Percentiles rank a stretch among this genome's conserved stretches.
These are phyloP conservation scores for Phialophora tarda DNA, from an alignment of 2,329 filamentous ascomycete genomes.

Conservation along the genomic window DNA sequence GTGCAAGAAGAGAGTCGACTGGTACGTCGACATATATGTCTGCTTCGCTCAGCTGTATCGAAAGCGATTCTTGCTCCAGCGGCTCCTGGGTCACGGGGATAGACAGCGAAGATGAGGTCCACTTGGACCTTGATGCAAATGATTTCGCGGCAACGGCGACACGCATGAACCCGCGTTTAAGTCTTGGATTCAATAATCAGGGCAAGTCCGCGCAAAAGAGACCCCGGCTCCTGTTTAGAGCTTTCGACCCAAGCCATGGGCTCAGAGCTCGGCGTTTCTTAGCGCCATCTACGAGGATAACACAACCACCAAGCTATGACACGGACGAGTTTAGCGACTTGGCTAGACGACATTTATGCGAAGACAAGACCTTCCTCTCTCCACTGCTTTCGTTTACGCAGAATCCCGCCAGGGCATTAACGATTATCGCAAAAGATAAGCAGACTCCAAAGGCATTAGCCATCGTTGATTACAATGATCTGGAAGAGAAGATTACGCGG, in stretches of 20 bases:
- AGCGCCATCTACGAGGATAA: background rate
- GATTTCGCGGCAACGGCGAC: constrained; percentile 1
- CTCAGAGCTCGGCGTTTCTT: constrained; percentile 3
- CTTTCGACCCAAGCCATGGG: constrained; percentile 9
- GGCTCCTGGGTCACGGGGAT: background rate
- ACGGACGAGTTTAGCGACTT: constrained; percentile 14
- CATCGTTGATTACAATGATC: constrained; percentile 27
- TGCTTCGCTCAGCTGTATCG: background rate
- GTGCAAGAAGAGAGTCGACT: background rate
- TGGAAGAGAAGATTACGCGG: constrained; percentile 23
- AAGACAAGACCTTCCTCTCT: constrained; percentile 24
- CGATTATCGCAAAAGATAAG: constrained; percentile 9
- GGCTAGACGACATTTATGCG: constrained; percentile 17
- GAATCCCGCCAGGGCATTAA: constrained; percentile 14
- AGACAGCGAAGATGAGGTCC: background rate
- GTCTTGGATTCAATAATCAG: constrained; percentile 3
- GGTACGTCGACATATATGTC: background rate
- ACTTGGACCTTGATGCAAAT: background rate
- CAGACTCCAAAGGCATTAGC: constrained; percentile 10
- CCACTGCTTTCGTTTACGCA: constrained; percentile 29
- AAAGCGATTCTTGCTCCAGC: constrained; percentile 8
- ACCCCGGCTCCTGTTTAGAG: constrained; percentile 12
- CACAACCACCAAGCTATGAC: constrained; percentile 12
- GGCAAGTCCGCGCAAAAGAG: background rate
- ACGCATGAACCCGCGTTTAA: background rate